Base-by-base conservation (phyloP, 2,329 filamentous ascomycete genomes). In the Orbilia brochopaga region DNA sequence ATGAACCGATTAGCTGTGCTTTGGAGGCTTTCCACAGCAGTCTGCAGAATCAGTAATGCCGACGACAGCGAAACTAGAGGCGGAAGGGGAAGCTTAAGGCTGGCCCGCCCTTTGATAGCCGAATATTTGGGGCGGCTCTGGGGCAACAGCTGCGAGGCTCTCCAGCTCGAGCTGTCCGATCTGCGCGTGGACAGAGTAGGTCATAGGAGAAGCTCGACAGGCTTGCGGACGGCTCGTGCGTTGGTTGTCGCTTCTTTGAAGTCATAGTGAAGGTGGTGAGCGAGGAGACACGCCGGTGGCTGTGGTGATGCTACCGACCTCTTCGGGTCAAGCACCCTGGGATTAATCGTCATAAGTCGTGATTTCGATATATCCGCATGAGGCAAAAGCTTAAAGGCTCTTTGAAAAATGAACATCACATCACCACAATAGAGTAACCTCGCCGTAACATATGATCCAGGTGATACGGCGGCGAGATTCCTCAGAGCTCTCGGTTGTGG, bases 1-100 rank as follows among this genome's bases (percentile, higher is more conserved):
- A 64, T 53, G 59, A 70, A 59, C 59, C 59, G 66, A 70, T 70
- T 64, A 64, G 66, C 50, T 70, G 42, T 50, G 37, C 21, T 17
- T 55, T 61, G 60, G 64, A 42, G 46, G 40, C 51, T 69, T 52
- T 48, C 42, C 37, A 54, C 51, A 54, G 19, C 37, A 13, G 37
- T 17, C n/a, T 42, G 11, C 37, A 42, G 37, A 13, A 42, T 5
- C 2, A 8, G 8, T 32, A 32, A 32, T 32, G 27, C 27, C 27
- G 27, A 32, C 27, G 8, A 32, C 27, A 32, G 27, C 27, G 27
- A 32, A 32, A 32, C 27, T 32, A 8, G 27, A 32, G 27, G 27
- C 27, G 27, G 27, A 32, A 32, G 27, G 37, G 13, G 37, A 42
- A 42, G 37, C 37, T 42, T 42, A 42, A 42, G 37, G 37, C 37